phyloP scores from a whole-genome alignment of 768 basidiomycete genomes.

The Lactarius akahatsu region DNA sequence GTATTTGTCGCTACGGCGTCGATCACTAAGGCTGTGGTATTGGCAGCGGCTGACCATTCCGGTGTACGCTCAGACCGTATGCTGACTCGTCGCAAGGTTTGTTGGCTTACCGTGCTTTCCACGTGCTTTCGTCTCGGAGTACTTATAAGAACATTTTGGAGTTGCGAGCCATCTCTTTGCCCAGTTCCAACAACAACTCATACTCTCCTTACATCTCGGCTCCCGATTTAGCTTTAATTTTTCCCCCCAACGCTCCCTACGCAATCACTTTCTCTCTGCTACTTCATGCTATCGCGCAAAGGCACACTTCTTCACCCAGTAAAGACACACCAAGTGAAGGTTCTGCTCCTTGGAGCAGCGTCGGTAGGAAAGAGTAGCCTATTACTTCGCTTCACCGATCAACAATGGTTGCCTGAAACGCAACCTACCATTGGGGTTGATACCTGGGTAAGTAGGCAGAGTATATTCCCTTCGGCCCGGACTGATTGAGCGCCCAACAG shows the following conservation, averaged over 20 bases:
- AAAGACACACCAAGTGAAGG: constrained; percentile 68
- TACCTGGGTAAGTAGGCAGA: constrained; percentile 59
- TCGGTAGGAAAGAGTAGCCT: constrained; percentile 92
- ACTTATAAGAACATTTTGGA: neutral
- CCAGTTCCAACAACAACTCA: neutral
- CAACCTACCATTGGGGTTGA: constrained; percentile 82
- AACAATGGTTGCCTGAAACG: constrained; percentile 87
- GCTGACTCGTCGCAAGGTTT: neutral
- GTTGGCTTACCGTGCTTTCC: neutral
- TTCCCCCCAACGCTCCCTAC: neutral
- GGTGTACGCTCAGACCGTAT: neutral
- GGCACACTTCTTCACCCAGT: neutral
- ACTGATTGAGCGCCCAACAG: constrained; percentile 37
- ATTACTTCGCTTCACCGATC: constrained; percentile 88
- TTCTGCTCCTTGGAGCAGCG: constrained; percentile 79
- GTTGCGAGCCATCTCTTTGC: neutral
- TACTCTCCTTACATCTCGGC: neutral
- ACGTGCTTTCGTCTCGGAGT: neutral
- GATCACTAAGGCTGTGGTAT: constrained; percentile 1
- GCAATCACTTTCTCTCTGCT: neutral
- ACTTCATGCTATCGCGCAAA: neutral
- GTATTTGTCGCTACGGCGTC: neutral
- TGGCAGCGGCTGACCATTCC: neutral
- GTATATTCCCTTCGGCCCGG: neutral
- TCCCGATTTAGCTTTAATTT: neutral